These are phyloP conservation scores for Lactarius quietus DNA, from an alignment of 768 basidiomycete genomes.

Conservation along the genomic window DNA sequence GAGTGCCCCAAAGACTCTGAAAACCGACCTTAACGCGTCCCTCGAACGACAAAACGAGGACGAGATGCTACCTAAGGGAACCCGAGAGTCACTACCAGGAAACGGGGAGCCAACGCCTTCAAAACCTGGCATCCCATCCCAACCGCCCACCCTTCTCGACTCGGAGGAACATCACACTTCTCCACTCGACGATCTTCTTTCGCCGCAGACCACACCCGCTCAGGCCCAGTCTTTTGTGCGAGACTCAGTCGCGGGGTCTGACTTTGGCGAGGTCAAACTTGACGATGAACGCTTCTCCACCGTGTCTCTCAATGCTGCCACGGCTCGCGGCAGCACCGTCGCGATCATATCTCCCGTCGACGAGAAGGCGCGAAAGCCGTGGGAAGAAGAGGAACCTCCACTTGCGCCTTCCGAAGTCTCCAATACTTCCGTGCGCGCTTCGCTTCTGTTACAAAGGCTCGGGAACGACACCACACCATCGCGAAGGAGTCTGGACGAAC, in stretches of 20 bases:
- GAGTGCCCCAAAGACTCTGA: background rate
- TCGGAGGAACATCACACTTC: conserved; percentile 4
- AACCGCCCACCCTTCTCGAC: background rate
- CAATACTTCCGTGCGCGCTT: conserved; percentile 46
- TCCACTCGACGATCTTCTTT: conserved; percentile 33
- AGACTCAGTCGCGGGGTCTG: conserved; percentile 25
- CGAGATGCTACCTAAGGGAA: background rate
- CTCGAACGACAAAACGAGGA: background rate
- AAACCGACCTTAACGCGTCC: background rate
- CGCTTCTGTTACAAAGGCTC: conserved; percentile 53
- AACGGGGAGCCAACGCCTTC: background rate
- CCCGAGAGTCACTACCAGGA: background rate
- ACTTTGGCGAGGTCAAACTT: conserved; percentile 55
- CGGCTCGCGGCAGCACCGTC: conserved; percentile 31
- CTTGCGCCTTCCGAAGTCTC: conserved; percentile 59
- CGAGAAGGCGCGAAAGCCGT: conserved; percentile 29
- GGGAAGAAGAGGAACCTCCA: conserved; percentile 31
- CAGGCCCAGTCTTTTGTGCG: conserved; percentile 23
- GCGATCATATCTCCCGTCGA: conserved; percentile 29
- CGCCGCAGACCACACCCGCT: conserved; percentile 28
- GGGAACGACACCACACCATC: conserved; percentile 41
- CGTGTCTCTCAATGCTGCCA: conserved; percentile 38
- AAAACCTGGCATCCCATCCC: background rate
- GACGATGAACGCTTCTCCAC: conserved; percentile 59
- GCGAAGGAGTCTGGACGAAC: conserved; percentile 56